Base-by-base conservation (phyloP, 495 filamentous ascomycete genomes). In the Hypoxylon lienhwacheense region DNA sequence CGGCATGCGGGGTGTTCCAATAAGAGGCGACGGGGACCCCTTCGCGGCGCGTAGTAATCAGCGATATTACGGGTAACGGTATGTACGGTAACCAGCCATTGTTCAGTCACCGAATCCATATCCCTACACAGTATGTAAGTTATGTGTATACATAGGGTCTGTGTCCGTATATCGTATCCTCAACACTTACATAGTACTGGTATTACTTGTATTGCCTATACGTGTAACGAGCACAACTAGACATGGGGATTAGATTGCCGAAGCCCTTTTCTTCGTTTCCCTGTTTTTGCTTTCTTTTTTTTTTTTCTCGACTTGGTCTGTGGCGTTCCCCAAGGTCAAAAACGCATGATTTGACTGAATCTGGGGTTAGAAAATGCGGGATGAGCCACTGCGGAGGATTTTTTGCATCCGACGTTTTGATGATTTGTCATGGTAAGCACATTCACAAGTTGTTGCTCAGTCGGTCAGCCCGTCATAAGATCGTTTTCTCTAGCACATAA, bases 1-100 rank as follows among this genome's bases (percentile, higher is more conserved):
- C 47, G 52, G 58, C 53, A 51, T 56, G 58, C 52, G 58, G 57
- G 57, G 57, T 55, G 52, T 61, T 56, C 47, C 32, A 61, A 39
- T 37, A 20, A 19, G 46, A 34, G 19, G 40, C 22, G 33, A 36
- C 41, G 29, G 52, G 46, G 46, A 34, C 19, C 15, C 28, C 28
- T 37, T 21, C 34, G 34, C 52, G 52, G 52, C 32, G 58, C 58
- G 58, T 61, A 61, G 58, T 61, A 61, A 61, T 61, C 52, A 4
- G 41, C 47, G 34, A 61, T 51, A n/a, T n/a, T n/a, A 50, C 22
- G 45, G 36, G 39, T 25, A 44, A 37, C n/a, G 21, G 36, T 60
- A 37, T n/a, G n/a, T n/a, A n/a, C n/a, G 41, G 47, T 40, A 34
- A 51, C 39, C 21, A 58, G 47, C 34, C 21, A 46, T 11, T 49